phyloP scores from a whole-genome alignment of 2,329 filamentous ascomycete genomes.

The Scopulariopsis brevicaulis region DNA sequence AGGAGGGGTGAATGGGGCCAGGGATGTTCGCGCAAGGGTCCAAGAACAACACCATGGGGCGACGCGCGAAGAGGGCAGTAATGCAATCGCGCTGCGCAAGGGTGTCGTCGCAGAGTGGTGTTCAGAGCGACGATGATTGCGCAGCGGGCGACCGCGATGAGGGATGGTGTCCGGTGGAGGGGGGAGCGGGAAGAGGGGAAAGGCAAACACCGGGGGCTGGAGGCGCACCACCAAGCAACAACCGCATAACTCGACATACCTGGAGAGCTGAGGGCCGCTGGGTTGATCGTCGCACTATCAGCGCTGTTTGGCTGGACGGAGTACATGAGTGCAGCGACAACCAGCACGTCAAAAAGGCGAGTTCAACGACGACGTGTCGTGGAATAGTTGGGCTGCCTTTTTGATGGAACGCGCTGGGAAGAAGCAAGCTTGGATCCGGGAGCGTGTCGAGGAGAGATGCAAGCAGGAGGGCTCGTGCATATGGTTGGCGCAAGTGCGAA shows the following conservation, averaged over 20 bases:
- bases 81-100: neutral
- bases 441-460: constrained; percentile 30
- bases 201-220: constrained; percentile 6
- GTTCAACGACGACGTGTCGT: constrained; percentile 48
- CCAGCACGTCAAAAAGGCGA: constrained; percentile 22
- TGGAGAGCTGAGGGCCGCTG: constrained; percentile 69
- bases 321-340: constrained; percentile 22
- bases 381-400: constrained; percentile 42
- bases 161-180: neutral
- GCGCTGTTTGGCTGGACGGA: constrained; percentile 48
- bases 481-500: constrained; percentile 31
- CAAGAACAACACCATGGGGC: neutral
- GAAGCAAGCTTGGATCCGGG: constrained; percentile 15
- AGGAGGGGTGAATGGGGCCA: neutral
- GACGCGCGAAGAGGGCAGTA: neutral
- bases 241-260: constrained; percentile 39
- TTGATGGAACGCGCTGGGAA: constrained; percentile 12
- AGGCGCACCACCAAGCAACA: neutral
- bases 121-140: neutral
- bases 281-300: constrained; percentile 84
- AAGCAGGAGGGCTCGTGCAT: constrained; percentile 35
- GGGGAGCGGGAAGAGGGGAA: neutral
- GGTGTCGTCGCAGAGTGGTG: neutral
- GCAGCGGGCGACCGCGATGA: neutral
- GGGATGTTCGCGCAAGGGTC: neutral